Base-by-base conservation (phyloP, 495 filamentous ascomycete genomes). In the Neurospora sp. region DNA sequence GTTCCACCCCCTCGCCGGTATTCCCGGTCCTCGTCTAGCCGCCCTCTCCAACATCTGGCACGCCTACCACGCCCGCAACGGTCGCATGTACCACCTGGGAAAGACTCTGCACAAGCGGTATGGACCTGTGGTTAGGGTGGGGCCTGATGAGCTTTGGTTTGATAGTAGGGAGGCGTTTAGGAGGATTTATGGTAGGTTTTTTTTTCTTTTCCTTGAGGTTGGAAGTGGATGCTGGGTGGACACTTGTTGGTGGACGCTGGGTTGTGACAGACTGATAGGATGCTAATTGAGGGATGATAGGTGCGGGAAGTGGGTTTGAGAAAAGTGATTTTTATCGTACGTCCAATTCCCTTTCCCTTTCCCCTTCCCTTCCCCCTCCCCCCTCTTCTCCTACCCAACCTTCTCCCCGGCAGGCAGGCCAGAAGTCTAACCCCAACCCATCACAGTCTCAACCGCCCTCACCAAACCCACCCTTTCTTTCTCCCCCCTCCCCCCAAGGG, bases 101-200 rank as follows among this genome's bases (percentile, higher is more conserved):
- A 79, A 80, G 46, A 73, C 72, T 0, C 77, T 90, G 9, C 89
- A 91, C 72, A 37, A 77, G 20, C 78, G 78, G 31, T 88, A 90
- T 77, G 90, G 89, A 0, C 79, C 82, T 2, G 77, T 86, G 2
- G 89, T 92, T 37, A 85, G 89, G 2, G 79, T 90, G 12, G 89
- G 89, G 0, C 89, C 89, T 1, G 84, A 87, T 41, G 82, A 83
- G 39, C 79, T 91, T 11, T 89, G 86, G 70, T 83, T 90, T 10
- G 78, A 84, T 41, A 85, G 85, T 42, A 75, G 70, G 0, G 81
- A 79, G 18, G 84, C 78, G 0, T 85, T 87, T 66, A 75, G 74
- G 14, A 72, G 46, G 0, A 83, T 89, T 1, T 89, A 89, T 74
- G 69, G 82, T 23, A 20, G 9, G 44, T 10, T 20, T 3, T 0